Base-by-base conservation (phyloP, 345 rosid species). In the Moricandia moricandioides region DNA sequence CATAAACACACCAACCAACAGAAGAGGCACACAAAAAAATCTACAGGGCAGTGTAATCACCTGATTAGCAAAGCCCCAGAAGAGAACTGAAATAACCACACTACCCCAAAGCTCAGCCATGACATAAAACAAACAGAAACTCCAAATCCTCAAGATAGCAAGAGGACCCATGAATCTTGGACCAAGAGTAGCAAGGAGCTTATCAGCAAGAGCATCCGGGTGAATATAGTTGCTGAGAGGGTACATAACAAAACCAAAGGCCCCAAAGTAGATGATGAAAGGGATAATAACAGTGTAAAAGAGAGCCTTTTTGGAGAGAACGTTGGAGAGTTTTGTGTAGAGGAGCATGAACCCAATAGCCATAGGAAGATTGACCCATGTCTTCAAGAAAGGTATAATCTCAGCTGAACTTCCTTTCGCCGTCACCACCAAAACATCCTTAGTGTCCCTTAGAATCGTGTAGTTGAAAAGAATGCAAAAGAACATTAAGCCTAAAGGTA, bases 101-200 rank as follows among this genome's bases (percentile, higher is more conserved):
- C 98, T 94, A 10, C 98, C 98, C 98, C 98, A 94, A 75, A 94
- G 87, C 80, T 94, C 98, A 84, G 98, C 98, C 98, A 94, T 94
- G 73, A 94, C 98, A 83, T 94, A 94, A 81, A 94, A 94, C 86
- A 94, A 84, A 80, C 97, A 91, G 85, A 91, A 94, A 51, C 87
- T 87, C 98, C 98, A 94, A 82, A 89, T 94, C 86, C 98, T 84
- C 88, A 94, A 7, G 77, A 94, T 94, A 0, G 98, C 98, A 60
- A 94, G 88, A 31, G 98, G 98, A 60, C 98, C 98, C 79, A 94
- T 89, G 75, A 91, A 91, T 69, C 97, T 85, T 3, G 98, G 97
- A 11, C 98, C 98, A 5, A 94, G 96, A 7, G 74, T 21, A 1
- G 71, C 79, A 33, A 94, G 92, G 11, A 94, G 92, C 83, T 86